Conservation (phyloP, 768 basidiomycete genomes). For the Panus rudis region DNA sequence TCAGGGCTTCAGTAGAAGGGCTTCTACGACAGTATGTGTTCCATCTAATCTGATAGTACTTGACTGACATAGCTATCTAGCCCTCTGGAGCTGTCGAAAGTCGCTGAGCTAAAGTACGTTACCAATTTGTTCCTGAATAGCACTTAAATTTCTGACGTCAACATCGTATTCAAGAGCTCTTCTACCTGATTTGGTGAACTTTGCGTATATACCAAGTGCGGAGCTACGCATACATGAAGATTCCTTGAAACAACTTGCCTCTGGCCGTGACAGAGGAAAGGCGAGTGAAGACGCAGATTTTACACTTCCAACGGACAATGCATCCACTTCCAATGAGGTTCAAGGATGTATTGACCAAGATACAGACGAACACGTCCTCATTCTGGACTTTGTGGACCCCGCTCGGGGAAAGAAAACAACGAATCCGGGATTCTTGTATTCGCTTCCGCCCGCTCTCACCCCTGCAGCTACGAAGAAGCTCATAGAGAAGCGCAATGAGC, state of each 20-base stretch:
- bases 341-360: too few relatives aligned
- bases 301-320: too few relatives aligned
- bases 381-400: conserved; percentile 45
- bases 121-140: not conserved
- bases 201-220: conserved; percentile 68
- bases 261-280: too few relatives aligned
- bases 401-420: conserved; percentile 27
- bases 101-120: conserved; percentile 77
- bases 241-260: too few relatives aligned
- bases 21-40: conserved; percentile 60
- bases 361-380: conserved; percentile 42
- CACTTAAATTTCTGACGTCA: not conserved
- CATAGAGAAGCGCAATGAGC: conserved; percentile 60
- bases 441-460: conserved; percentile 37
- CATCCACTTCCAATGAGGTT: too few relatives aligned
- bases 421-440: conserved; percentile 23
- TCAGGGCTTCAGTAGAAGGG: conserved; percentile 74
- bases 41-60: too few relatives aligned
- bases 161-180: conserved; percentile 46
- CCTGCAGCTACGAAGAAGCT: conserved; percentile 60
- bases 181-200: conserved; percentile 74
- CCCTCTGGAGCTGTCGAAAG: conserved; percentile 66
- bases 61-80: conserved; percentile 38
- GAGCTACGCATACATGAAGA: conserved; percentile 48
- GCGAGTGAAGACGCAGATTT: too few relatives aligned